phyloP scores from a whole-genome alignment of 495 filamentous ascomycete genomes.

The Bryoglossum gracile region DNA sequence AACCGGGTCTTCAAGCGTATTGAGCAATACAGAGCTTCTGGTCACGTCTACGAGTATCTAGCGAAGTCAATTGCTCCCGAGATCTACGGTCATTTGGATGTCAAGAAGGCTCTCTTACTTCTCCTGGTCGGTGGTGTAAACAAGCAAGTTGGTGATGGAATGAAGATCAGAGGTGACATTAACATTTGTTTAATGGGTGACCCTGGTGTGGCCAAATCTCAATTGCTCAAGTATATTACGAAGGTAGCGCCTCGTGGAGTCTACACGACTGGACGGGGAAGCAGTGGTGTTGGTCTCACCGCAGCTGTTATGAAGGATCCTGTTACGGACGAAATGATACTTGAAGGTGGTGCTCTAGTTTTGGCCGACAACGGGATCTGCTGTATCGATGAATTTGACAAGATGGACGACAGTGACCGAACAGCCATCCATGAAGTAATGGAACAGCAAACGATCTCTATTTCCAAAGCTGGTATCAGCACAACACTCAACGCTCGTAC shows the following conservation, averaged over 20 bases:
- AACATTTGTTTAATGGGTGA: constrained; percentile 99
- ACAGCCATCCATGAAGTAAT: constrained; percentile 99
- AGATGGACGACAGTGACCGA: constrained; percentile 95
- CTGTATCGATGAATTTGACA: constrained; percentile 99
- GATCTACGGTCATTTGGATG: constrained; percentile 92
- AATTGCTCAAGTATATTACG: constrained; percentile 94
- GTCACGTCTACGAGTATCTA: constrained; percentile 89
- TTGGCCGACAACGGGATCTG: constrained; percentile 97
- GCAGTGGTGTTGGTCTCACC: constrained; percentile 93
- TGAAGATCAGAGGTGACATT: constrained; percentile 97
- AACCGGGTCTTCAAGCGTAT: constrained; percentile 71
- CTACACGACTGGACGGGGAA: constrained; percentile 94
- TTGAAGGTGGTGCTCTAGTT: constrained; percentile 93
- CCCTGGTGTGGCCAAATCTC: constrained; percentile 97
- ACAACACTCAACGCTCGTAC: constrained; percentile 94
- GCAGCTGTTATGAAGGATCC: constrained; percentile 98
- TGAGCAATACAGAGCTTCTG: constrained; percentile 67
- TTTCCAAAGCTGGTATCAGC: constrained; percentile 95
- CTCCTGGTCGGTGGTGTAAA: constrained; percentile 94
- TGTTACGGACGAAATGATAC: constrained; percentile 97
- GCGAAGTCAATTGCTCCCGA: constrained; percentile 95
- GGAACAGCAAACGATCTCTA: constrained; percentile 99
- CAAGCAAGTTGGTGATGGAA: constrained; percentile 95
- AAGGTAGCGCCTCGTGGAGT: constrained; percentile 96
- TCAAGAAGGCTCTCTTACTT: constrained; percentile 93